Evolutionary conservation across 805 yeast genomes (phyloP), one percentile per base, ranked within the genome.

Genomic region (Yarrowia divulgata): DNA sequence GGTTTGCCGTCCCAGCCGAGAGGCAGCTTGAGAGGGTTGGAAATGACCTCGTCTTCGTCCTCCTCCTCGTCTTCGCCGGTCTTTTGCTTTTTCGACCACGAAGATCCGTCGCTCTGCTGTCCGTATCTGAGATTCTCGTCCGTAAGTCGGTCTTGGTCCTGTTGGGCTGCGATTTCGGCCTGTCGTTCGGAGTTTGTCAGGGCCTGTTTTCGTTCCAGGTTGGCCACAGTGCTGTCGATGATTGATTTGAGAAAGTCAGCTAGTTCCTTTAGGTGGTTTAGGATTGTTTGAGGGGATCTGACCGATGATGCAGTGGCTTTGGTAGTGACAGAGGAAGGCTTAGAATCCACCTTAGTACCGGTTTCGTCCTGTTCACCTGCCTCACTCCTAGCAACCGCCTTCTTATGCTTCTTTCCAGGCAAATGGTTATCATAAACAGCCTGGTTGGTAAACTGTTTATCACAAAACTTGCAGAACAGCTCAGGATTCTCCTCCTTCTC

Each of bases 1-100:
- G 98, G 98, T 49, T 84, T 85, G 0, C 98, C 98, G 78, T 93
- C 98, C 19, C 90, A 85, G 0, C 97, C 98, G 0, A 91, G 67
- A 0, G 97, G 97, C 69, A 91, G 77, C 69, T 88, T 85, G 69
- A 85, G 80, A 19, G 88, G 87, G 70, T 83, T 83, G 66, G 74
- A 77, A 39, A 76, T 75, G 19, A 74, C 72, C 9, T 74, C 80
- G 42, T 76, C 77, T 7, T 78, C 81, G 13, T 78, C 82, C 12
- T 75, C 79, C 0, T 79, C 81, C 14, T 75, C 78, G 23, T 74
- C 73, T 1, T 71, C 72, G 4, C 70, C 74, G 23, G 52, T 49
- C 18, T 66, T 49, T 14, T 16, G 68, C 8, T 32, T 37, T 39
- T 49, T 40, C 12, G 60, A 34, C 69, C 60, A 50, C 8, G 52